phyloP scores from a whole-genome alignment of 345 rosid genomes.

The Brassica carinata region DNA sequence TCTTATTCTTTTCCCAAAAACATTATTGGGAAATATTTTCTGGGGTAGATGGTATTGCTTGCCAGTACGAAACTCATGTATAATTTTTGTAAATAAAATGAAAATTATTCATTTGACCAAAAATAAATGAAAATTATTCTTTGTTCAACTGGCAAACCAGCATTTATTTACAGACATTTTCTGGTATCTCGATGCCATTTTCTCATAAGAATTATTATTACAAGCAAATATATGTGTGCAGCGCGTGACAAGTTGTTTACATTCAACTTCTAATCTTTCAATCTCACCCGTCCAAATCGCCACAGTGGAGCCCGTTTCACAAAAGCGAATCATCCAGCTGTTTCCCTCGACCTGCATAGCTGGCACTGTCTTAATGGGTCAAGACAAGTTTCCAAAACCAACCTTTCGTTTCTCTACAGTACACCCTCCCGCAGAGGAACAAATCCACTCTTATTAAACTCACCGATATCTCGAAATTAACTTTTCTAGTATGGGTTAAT shows the following conservation, averaged over 20 bases:
- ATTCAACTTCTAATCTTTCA: constrained; percentile 18
- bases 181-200: constrained; percentile 14
- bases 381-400: constrained; percentile 33
- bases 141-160: constrained; percentile 1
- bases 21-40: constrained; percentile 15
- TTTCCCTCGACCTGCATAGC: constrained; percentile 34
- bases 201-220: constrained; percentile 1
- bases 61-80: constrained; percentile 24
- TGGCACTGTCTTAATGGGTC: constrained; percentile 38
- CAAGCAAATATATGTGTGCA: constrained; percentile 29
- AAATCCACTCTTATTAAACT: neutral
- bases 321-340: constrained; percentile 40
- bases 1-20: neutral
- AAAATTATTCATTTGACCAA: no score
- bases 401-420: constrained; percentile 8
- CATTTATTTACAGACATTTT: constrained; percentile 22
- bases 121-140: no score
- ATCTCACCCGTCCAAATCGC: constrained; percentile 30
- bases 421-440: constrained; percentile 22
- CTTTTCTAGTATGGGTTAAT: constrained; percentile 24
- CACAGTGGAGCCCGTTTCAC: neutral
- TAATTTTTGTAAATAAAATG: neutral
- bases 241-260: constrained; percentile 37
- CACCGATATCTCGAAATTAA: neutral
- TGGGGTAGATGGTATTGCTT: constrained; percentile 21